Evolutionary conservation across 805 yeast species (phyloP), one percentile per base, ranked within the genome.

Genomic region (Starmerella stigmatis): DNA sequence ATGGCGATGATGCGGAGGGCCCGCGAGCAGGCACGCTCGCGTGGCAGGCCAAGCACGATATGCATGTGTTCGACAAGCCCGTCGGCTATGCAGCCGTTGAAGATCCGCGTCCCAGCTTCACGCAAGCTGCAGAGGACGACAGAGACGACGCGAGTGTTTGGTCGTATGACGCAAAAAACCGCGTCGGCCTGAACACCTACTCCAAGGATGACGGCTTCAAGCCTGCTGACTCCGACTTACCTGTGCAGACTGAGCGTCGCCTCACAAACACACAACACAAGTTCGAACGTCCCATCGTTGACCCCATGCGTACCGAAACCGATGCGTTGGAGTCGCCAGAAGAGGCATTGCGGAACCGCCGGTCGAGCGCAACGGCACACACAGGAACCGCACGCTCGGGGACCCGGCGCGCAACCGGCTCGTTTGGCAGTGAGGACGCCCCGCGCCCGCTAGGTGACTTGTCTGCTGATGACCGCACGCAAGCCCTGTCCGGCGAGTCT

Each of bases 141-240:
- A 59, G 51, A 28, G 63, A 59, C 40, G 39, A 46, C 20, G 51
- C 52, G 5, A 57, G 62, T 8, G 61, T 60, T 13, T 48, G 51
- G 51, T 39, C 31, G 13, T 48, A 48, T 27, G 51, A 48, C 27
- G 33, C 20, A 25, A 26, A 32, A 21, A 32, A 48, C 41, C 37
- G 38, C 21, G 34, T 42, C 29, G 45, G 41, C 17, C 25, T 29
- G 19, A 40, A 42, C 41, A 45, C 49, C 12, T 27, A 42, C 26
- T 10, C 15, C 25, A 15, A 11, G 13, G 49, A 48, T 17, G 15
- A 16, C 7, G 21, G 26, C 22, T 38, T 48, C 43, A 23, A 27
- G 40, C 49, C 49, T 13, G 31, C 41, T 11, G 44, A 45, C 12
- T 26, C 48, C 7, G 39, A 41, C 21, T 16, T 42, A 7, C 44